Base-by-base conservation (phyloP, 345 rosid species). In the Salix viminalis region DNA sequence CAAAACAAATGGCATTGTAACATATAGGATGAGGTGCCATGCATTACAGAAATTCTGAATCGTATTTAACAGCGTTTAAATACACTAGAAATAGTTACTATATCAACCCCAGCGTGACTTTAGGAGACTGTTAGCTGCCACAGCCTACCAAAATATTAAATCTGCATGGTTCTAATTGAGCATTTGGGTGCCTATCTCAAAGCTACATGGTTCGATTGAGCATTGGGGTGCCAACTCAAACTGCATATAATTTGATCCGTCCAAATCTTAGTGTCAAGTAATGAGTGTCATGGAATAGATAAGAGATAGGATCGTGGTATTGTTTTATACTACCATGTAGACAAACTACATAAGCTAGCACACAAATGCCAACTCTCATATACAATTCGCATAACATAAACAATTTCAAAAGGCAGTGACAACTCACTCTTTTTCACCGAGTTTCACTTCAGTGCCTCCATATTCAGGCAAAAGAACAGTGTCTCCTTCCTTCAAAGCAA, bases 361-460 rank as follows among this genome's bases (percentile, higher is more conserved):
- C 18, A 70, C 58, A 28, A 26, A 46, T 18, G 58, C 60, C 52
- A 16, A 1, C 14, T 30, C 34, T 28, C 10, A 30, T 10, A 15
- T 6, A 48, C 10, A 50, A 28, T 32, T 32, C 9, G 6, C 46
- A 56, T 4, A 30, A 10, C 56, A 69, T 11, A 30, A 21, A 44
- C 36, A 44, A 30, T 12, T 50, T 14, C 7, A 28, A 34, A 15
- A 67, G 28, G 24, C 36, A 4, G 52, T 36, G 6, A 37, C 24
- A 19, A 70, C 82, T 75, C 76, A 79, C 83, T 80, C 76, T 71
- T 80, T 75, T 23, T 80, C 79, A 75, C 48, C 79, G 39, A 80
- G 83, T 71, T 80, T 80, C 62, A 80, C 83, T 71, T 80, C 75
- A 41, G 71, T 75, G 83, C 83, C 79, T 36, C 83, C 83, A 23